Base-by-base conservation (phyloP, 139 green algal genomes). In the Chlorella sp. region DNA sequence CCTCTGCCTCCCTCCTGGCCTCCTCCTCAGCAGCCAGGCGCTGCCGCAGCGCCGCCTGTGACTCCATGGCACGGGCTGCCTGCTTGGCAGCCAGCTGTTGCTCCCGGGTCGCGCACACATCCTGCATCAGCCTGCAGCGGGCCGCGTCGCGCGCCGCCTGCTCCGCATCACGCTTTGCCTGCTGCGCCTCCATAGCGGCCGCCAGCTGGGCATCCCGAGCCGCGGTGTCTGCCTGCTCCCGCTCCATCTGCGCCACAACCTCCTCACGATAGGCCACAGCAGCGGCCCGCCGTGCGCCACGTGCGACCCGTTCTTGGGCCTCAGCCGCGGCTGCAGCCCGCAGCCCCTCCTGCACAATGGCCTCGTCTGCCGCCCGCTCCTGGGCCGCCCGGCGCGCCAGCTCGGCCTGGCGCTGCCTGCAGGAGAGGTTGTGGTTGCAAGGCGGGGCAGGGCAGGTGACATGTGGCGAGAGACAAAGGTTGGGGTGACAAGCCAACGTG, bases 61-160 rank as follows among this genome's bases (percentile, higher is more conserved):
- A 36, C 81, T 74, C 82, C 11, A 73, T 73, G 0, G 26, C 38
- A 30, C 64, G 73, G 22, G 69, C 69, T 43, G 78, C 84, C 69
- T 86, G 84, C 78, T 81, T 69, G 16, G 30, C 69, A 22, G 81
- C 67, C 81, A 85, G 65, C 76, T 90, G 82, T 40, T 85, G 74
- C 76, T 62, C 30, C 34, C 83, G 76, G 24, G 44, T 77, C 0
- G 56, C 36, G 14, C 48, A 62, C 43, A 88, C 86, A 34, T 90
- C 69, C 36, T 22, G 60, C 86, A 83, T 76, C 38, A 90, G 86
- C 19, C 68, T 46, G 2, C 34, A 38, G 24, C 86, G 82, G 0
- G 86, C 82, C 16, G 82, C 82, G 6, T 79, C 83, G 13, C 77
- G 86, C 20, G 38, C 69, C 28, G 58, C 82, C 40, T 60, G 70